Conservation (phyloP, 2,329 filamentous ascomycete species). For the Verruconis gallopava region DNA sequence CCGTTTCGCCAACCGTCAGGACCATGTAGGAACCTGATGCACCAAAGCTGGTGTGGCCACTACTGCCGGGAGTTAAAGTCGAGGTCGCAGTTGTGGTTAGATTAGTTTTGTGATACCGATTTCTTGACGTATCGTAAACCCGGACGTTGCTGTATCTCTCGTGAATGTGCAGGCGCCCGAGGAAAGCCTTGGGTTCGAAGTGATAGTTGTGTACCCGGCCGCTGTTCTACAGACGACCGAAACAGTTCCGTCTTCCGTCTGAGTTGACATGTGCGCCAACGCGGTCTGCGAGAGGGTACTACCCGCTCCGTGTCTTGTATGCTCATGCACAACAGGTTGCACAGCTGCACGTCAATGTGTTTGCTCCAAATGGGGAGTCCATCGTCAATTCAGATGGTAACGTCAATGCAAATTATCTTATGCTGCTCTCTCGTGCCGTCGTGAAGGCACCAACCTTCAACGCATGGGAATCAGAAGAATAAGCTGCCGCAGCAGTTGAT, state of each 20-base stretch:
- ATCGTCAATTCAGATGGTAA: neutral
- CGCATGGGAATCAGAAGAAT: no score
- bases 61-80: neutral
- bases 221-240: no score
- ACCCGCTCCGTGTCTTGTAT: constrained; percentile 6
- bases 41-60: neutral
- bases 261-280: no score
- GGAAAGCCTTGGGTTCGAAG: no score
- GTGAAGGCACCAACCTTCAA: neutral
- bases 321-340: neutral
- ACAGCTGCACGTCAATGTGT: neutral
- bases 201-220: no score
- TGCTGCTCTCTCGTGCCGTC: neutral
- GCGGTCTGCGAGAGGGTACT: no score
- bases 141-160: no score
- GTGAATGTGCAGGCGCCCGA: no score
- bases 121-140: no score
- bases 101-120: constrained; percentile 1
- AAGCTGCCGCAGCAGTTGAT: no score
- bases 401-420: neutral
- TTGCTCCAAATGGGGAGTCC: neutral
- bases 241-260: no score
- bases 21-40: neutral
- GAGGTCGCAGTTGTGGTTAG: neutral
- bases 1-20: neutral